Evolutionary conservation across 345 rosid genomes (phyloP).

Genomic region (Brassica juncea): DNA sequence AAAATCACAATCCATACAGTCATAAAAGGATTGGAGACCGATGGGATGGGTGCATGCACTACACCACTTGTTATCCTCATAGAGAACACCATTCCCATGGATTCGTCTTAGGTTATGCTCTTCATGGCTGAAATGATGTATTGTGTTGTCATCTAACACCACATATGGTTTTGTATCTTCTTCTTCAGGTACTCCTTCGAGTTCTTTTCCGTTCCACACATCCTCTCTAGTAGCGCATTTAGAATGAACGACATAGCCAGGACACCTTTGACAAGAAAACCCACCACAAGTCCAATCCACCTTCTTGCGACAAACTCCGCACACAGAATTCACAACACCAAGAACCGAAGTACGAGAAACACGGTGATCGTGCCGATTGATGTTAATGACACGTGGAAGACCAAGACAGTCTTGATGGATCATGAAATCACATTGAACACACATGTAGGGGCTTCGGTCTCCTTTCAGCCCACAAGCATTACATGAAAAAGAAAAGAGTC

Average conservation of each 20-base stretch:
- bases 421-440: neutral
- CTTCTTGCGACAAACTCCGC: slow-evolving; percentile 15
- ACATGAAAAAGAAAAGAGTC: neutral
- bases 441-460: slow-evolving; percentile 6
- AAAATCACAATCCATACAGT: neutral
- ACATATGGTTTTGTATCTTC: neutral
- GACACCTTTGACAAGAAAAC: neutral
- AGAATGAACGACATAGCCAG: neutral
- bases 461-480: neutral
- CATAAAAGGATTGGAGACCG: neutral
- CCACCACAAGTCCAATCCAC: slow-evolving; percentile 5
- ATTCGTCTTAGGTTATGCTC: neutral
- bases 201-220: neutral
- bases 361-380: neutral
- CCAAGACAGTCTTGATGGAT: slow-evolving; percentile 2
- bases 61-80: neutral
- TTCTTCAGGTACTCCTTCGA: neutral
- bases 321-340: neutral
- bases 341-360: neutral
- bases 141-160: neutral
- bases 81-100: neutral
- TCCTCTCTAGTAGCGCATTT: neutral
- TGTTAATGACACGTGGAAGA: neutral
- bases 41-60: neutral
- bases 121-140: neutral